Conservation (phyloP, 2,329 filamentous ascomycete genomes). For the Domatiomyces catenatus region DNA sequence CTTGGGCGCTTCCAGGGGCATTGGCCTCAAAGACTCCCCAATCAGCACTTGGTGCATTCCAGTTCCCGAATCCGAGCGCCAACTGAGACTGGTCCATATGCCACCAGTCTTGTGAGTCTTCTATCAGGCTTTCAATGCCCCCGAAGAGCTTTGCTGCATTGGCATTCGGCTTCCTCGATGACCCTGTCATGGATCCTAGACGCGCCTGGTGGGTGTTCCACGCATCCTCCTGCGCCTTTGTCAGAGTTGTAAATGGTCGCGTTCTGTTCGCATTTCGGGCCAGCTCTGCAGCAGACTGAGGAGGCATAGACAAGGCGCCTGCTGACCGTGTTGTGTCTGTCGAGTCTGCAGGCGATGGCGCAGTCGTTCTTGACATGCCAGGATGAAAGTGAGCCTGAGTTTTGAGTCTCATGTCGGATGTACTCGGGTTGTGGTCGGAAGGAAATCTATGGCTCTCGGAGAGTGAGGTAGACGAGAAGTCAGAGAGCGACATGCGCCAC, state of each 20-base stretch:
- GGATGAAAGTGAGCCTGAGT: constrained; percentile 16
- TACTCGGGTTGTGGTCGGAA: constrained; percentile 4
- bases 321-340: constrained; percentile 12
- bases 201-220: constrained; percentile 22
- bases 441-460: constrained; percentile 36
- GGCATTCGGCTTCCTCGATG: constrained; percentile 26
- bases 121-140: constrained; percentile 43
- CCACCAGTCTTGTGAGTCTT: constrained; percentile 51
- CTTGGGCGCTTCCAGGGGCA: background rate
- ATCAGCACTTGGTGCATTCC: constrained; percentile 24
- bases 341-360: constrained; percentile 8
- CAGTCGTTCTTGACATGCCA: constrained; percentile 6
- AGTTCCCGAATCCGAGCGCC: constrained; percentile 47
- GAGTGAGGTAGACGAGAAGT: constrained; percentile 17
- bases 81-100: constrained; percentile 46
- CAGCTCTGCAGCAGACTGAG: constrained; percentile 17
- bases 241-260: constrained; percentile 12
- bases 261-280: constrained; percentile 8
- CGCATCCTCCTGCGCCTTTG: constrained; percentile 19
- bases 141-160: constrained; percentile 40
- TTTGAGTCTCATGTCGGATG: constrained; percentile 10
- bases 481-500: constrained; percentile 50
- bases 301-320: constrained; percentile 15
- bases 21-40: constrained; percentile 12
- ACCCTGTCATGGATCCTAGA: constrained; percentile 11